These are phyloP conservation scores for Filosporella fistucella DNA, from an alignment of 495 filamentous ascomycete genomes.

Conservation along the genomic window DNA sequence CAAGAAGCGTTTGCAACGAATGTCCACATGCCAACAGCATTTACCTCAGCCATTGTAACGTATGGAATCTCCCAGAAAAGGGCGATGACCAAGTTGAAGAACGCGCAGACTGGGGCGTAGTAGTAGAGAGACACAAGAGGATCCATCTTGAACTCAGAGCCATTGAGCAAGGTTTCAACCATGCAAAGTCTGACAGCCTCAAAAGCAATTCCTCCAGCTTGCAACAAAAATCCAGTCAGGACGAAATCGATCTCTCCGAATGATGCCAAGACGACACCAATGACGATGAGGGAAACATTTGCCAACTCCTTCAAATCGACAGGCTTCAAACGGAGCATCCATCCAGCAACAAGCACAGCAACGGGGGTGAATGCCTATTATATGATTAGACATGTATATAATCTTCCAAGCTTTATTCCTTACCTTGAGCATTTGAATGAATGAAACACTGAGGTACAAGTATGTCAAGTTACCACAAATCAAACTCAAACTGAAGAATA, in stretches of 20 bases:
- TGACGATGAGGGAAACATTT: conserved; percentile 84
- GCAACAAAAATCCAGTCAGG: conserved; percentile 80
- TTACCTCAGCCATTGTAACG: conserved; percentile 66
- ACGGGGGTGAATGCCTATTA: conserved; percentile 75
- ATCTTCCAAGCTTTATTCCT: not conserved
- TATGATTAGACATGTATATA: conserved; percentile 30
- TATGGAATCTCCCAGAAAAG: conserved; percentile 74
- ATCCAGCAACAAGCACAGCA: conserved; percentile 79
- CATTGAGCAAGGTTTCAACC: conserved; percentile 85
- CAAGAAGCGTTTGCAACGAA: conserved; percentile 77
- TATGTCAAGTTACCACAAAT: conserved; percentile 94
- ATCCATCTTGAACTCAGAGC: conserved; percentile 95
- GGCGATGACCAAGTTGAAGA: conserved; percentile 79
- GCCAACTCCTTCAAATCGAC: conserved; percentile 74
- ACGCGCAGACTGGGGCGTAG: conserved; percentile 87
- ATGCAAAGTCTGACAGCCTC: conserved; percentile 89
- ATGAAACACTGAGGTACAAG: conserved; percentile 85
- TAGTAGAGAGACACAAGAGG: conserved; percentile 94
- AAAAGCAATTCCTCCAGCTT: conserved; percentile 78
- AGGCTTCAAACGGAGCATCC: conserved; percentile 72
- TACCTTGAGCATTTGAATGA: conserved; percentile 96
- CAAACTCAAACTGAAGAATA: conserved; percentile 90
- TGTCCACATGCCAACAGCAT: conserved; percentile 66
- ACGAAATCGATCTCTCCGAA: conserved; percentile 92
- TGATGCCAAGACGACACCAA: conserved; percentile 87